Evolutionary conservation across 2,329 filamentous ascomycete genomes (phyloP), one percentile per base, ranked within the genome.

Genomic region (Fusarium veterinarium): DNA sequence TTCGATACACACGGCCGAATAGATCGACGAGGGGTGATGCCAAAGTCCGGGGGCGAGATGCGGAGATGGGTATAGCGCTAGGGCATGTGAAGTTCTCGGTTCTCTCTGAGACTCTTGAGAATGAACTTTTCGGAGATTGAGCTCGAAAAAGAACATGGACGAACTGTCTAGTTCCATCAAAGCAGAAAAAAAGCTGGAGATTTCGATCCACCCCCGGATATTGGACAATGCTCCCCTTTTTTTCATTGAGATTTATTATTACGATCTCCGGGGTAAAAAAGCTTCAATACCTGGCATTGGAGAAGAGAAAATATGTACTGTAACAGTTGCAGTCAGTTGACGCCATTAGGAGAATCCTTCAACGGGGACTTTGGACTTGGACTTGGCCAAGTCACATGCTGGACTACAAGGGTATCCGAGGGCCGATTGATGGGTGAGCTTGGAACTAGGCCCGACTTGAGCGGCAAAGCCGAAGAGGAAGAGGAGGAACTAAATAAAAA

Each of bases 1-100:
- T 76, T 76, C 25, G 75, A 69, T 28, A 65, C 75, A 75, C 75
- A 76, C 71, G 44, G 31, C 75, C 75, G 75, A 76, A 57, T 59
- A 56, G 74, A 72, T 75, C 73, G 73, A 75, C 73, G 69, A 62
- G 64, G 64, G 46, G 44, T 41, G 37, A 30, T 14, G 28, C 46
- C 13, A 60, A 67, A 67, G 60, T 60, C 69, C 48, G 68, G 68
- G 64, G 48, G 70, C 41, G 52, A 55, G 56, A 71, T 70, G 53
- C 48, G 73, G 67, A 45, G 66, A 69, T 6, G 53, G 25, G 23
- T 20, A 25, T 28, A 48, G 48, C 28, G 48, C 41, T 58, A 17
- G 42, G 60, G 52, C 65, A 66, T 66, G 61, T 68, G 65, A 68
- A 68, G 30, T 61, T 56, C 19, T 52, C 31, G n/a, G 13, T 25